Evolutionary conservation across 805 yeast species (phyloP).

Genomic region (Lachancea kluyveri): DNA sequence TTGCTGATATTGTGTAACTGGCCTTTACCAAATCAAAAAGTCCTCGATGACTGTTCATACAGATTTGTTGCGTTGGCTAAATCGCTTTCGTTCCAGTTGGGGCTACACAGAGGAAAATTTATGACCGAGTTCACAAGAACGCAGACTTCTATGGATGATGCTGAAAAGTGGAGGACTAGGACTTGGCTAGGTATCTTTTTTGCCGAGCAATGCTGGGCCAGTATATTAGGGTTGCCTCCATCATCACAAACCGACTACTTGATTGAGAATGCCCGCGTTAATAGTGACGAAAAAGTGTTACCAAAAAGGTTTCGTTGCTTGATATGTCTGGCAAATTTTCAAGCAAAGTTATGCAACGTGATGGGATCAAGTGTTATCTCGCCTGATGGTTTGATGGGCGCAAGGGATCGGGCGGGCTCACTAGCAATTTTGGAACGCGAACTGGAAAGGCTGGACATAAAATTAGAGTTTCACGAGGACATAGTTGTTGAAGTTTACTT

Average conservation of each 20-base stretch:
- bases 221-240: conserved; percentile 82
- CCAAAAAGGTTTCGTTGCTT: conserved; percentile 70
- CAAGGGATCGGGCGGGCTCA: conserved; percentile 74
- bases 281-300: conserved; percentile 36
- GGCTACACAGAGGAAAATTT: conserved; percentile 87
- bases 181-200: conserved; percentile 88
- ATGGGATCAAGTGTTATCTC: conserved; percentile 83
- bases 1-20: conserved; percentile 76
- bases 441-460: conserved; percentile 62
- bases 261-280: conserved; percentile 71
- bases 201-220: conserved; percentile 87
- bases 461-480: conserved; percentile 57
- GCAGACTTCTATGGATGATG: conserved; percentile 81
- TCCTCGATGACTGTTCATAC: conserved; percentile 85
- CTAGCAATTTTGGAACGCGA: conserved; percentile 74
- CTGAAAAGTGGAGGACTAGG: conserved; percentile 90
- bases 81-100: conserved; percentile 75
- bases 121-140: conserved; percentile 86
- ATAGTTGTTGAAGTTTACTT: conserved; percentile 70
- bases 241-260: conserved; percentile 77
- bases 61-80: conserved; percentile 86
- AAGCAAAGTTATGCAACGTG: conserved; percentile 72
- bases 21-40: conserved; percentile 92
- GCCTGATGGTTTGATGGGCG: conserved; percentile 86
- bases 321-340: conserved; percentile 71